Evolutionary conservation across 176 grass and related monocot genomes (phyloP).

Genomic region (Luzula sylvatica): DNA sequence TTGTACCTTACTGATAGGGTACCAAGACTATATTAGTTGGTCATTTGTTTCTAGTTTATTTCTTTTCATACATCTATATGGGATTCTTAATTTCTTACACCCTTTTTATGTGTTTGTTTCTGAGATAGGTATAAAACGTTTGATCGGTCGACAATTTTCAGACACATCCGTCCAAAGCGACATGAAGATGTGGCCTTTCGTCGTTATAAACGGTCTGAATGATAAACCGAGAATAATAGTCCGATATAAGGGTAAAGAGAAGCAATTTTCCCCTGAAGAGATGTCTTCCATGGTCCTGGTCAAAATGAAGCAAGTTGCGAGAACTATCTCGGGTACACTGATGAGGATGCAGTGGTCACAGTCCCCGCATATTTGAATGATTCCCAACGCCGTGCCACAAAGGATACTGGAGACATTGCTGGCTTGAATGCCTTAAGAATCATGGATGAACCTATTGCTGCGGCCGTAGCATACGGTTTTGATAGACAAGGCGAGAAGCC

Average conservation of each 20-base stretch:
- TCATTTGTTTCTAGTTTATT: too few relatives aligned
- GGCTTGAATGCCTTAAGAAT: conserved; percentile 82
- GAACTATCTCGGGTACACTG: conserved; percentile 36
- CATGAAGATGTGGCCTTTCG: conserved; percentile 94
- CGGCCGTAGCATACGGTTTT: conserved; percentile 71
- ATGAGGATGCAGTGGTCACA: conserved; percentile 68
- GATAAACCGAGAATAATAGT: conserved; percentile 90
- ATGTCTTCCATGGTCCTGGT: too few relatives aligned
- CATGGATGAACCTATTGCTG: conserved; percentile 75
- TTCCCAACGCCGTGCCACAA: too few relatives aligned
- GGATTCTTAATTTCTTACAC: background rate
- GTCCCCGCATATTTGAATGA: conserved; percentile 89
- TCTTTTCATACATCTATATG: too few relatives aligned
- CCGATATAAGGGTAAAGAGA: conserved; percentile 73
- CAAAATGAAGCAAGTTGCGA: conserved; percentile 88
- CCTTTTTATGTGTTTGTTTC: background rate
- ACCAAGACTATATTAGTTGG: too few relatives aligned
- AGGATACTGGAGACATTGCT: conserved; percentile 62
- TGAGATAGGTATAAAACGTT: conserved; percentile 10
- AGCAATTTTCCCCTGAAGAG: conserved; percentile 71
- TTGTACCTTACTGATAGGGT: too few relatives aligned
- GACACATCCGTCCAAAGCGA: conserved; percentile 69
- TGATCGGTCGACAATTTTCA: too few relatives aligned
- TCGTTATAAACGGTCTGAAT: conserved; percentile 39
- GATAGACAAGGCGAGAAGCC: conserved; percentile 58